These are phyloP conservation scores for Saprolegnia parasitica DNA, from an alignment of 352 stramenopile species.

Conservation along the genomic window DNA sequence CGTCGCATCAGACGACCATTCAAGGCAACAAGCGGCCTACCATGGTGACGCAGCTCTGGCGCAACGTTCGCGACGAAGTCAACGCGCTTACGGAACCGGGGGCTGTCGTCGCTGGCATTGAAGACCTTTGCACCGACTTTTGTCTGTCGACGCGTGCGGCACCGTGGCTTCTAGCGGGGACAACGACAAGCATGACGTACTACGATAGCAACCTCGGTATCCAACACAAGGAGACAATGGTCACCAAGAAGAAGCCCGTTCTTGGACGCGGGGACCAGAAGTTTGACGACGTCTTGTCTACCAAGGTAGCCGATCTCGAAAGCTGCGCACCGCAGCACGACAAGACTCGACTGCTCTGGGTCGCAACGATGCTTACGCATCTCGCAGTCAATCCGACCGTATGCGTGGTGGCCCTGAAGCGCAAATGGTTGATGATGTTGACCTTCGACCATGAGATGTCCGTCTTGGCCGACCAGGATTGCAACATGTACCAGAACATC, in stretches of 20 bases:
- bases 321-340: background rate
- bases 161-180: background rate
- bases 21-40: background rate
- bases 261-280: too few species aligned
- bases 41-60: background rate
- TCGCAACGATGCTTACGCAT: background rate
- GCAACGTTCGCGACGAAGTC: background rate
- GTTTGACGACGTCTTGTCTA: too few species aligned
- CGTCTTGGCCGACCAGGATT: background rate
- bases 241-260: too few species aligned
- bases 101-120: background rate
- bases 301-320: background rate
- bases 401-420: background rate
- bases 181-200: background rate
- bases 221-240: too few species aligned
- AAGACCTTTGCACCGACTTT: background rate
- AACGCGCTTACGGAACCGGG: background rate
- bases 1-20: slow-evolving; percentile 1
- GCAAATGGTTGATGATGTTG: background rate
- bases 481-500: background rate
- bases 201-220: background rate
- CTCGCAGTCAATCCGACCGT: background rate
- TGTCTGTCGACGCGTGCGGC: background rate
- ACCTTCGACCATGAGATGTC: background rate
- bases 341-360: background rate